Evolutionary conservation across 1,139 yeast genomes (phyloP).

Genomic region (Insectozyma bohioensis): DNA sequence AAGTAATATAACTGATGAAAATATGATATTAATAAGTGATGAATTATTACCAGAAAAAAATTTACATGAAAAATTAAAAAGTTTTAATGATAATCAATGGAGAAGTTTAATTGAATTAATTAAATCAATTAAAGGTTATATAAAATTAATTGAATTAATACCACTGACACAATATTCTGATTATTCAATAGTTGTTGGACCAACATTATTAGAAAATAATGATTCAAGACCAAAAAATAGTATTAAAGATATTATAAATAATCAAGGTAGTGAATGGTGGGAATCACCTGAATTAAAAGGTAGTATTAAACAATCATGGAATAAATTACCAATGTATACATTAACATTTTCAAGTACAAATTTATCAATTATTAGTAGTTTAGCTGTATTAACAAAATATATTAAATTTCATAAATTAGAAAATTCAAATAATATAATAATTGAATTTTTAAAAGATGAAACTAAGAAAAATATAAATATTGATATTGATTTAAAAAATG

Average conservation of each 20-base stretch:
- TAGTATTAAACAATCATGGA: slow-evolving; percentile 36
- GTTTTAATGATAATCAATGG: slow-evolving; percentile 22
- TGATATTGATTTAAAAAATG: slow-evolving; percentile 9
- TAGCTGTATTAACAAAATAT: slow-evolving; percentile 24
- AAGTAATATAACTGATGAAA: not conserved
- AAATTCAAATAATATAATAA: slow-evolving; percentile 7
- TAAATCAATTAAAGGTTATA: slow-evolving; percentile 14
- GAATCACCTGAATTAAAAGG: slow-evolving; percentile 22
- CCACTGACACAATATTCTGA: slow-evolving; percentile 18
- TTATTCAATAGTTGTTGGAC: slow-evolving; percentile 13
- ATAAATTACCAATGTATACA: slow-evolving; percentile 35
- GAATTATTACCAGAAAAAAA: slow-evolving; percentile 19
- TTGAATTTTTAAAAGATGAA: slow-evolving; percentile 11
- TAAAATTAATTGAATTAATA: slow-evolving; percentile 18
- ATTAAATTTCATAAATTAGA: slow-evolving; percentile 17
- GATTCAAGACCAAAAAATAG: slow-evolving; percentile 3
- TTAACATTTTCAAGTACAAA: slow-evolving; percentile 24
- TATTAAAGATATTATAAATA: slow-evolving; percentile 8
- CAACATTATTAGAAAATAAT: slow-evolving; percentile 7
- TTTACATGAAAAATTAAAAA: slow-evolving; percentile 18
- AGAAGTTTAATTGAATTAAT: slow-evolving; percentile 18
- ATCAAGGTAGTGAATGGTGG: slow-evolving; percentile 22
- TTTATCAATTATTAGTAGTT: slow-evolving; percentile 28
- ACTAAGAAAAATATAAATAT: slow-evolving; percentile 8
- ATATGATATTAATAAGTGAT: slow-evolving; percentile 16